Base-by-base conservation (phyloP, 768 basidiomycete species). In the Cystobasidium ongulense region DNA sequence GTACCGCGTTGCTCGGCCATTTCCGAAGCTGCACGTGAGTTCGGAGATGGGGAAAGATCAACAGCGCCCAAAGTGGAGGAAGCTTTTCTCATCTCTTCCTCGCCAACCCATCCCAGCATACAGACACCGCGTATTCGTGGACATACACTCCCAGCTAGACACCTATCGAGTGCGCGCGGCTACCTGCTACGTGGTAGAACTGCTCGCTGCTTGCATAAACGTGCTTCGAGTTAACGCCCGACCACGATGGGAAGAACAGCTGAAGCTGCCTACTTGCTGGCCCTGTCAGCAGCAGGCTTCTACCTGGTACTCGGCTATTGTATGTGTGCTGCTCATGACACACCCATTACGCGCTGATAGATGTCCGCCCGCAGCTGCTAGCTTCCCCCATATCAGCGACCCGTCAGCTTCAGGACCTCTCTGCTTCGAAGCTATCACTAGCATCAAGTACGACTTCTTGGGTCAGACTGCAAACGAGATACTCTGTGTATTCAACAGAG, bases 401-500 rank as follows among this genome's bases (percentile, higher is more conserved):
- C 65, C 65, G 13, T 3, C 65, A n/a, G 21, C 43, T 18, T 27
- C 41, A 2, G 65, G 43, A 46, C 39, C 65, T 4, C 39, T 25
- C n/a, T 67, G 65, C 27, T 53, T 67, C 15, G 17, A 36, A 25
- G 35, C 11, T 17, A 8, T 50, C 23, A 25, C 7, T 17, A 18
- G 11, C 7, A 17, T 41, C 23, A 39, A 53, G 23, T 67, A 67
- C 29, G 41, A 46, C 39, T 67, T 31, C 27, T 43, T 67, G 7
- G 36, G 43, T 27, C 43, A 39, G 23, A 10, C n/a, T 8, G 8
- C 53, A 54, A 50, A 67, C 43, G 39, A 50, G n/a, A 23, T 67
- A n/a, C 65, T 67, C 5, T 67, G 65, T 41, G 27, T 31, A 36
- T 67, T 50, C 65, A 67, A 67, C 35, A 29, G 41, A 39, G 50